A percentile compares a stretch with the other conserved stretches of the same genome.
Evolutionary conservation across 495 filamentous ascomycete species (phyloP).

Genomic region (Trichoderma parareesei): DNA sequence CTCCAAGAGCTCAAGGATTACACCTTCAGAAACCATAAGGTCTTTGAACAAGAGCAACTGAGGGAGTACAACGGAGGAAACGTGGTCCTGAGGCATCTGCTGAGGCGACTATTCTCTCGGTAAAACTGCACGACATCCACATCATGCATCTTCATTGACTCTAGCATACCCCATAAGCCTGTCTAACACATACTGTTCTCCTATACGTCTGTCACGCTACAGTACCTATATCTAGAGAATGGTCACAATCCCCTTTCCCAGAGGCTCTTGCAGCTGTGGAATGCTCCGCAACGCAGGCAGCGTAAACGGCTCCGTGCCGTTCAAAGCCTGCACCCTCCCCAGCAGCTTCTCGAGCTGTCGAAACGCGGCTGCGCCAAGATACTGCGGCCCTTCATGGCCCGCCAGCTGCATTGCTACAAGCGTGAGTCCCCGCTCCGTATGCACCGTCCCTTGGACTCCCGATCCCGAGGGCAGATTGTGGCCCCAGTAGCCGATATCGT

Average conservation of each 20-base stretch:
- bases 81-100: not conserved
- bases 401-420: constrained; percentile 50
- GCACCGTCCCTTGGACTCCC: constrained; percentile 53
- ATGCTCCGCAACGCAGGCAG: not conserved
- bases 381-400: constrained; percentile 62
- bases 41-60: not conserved
- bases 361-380: constrained; percentile 54
- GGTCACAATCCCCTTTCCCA: not conserved
- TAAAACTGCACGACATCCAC: too few species aligned
- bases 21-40: not conserved
- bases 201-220: too few species aligned
- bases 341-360: constrained; percentile 62
- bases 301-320: constrained; percentile 26
- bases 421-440: constrained; percentile 63
- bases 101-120: not conserved
- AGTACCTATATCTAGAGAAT: not conserved
- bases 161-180: too few species aligned
- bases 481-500: constrained; percentile 9
- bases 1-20: not conserved
- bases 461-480: constrained; percentile 32
- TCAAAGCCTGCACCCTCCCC: constrained; percentile 44
- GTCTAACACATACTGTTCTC: too few species aligned
- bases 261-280: not conserved
- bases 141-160: too few species aligned
- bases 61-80: not conserved